Base-by-base conservation (phyloP, 257 asterid species). In the Gentiana straminea region DNA sequence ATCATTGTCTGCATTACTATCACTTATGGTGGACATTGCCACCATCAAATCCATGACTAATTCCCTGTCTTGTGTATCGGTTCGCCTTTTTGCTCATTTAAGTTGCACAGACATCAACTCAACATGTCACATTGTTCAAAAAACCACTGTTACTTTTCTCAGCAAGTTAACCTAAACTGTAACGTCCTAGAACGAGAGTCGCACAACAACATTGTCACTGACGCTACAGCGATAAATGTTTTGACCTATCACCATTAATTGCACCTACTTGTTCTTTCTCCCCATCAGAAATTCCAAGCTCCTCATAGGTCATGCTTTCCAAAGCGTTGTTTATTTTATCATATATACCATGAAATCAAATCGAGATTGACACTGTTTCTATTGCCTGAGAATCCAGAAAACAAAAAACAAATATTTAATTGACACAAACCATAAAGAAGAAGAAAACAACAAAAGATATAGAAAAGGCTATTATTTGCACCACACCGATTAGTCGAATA, bases 1-100 rank as follows among this genome's bases (percentile, higher is more conserved):
- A 33, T n/a, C n/a, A 34, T 57, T 70, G 51, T 87, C 87, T 3
- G 84, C 95, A 56, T 81, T 86, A 37, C 95, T 65, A 7, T 83
- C 95, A n/a, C n/a, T n/a, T n/a, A n/a, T n/a, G n/a, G n/a, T n/a
- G n/a, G n/a, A n/a, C n/a, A n/a, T n/a, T n/a, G 74, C 88, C 50
- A 84, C 94, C 95, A 91, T 86, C 70, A 87, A 60, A 70, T 87
- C 98, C 95, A 91, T 87, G 1, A 86, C 68, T 1, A 91, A 84
- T 64, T 91, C 98, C 86, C 87, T 91, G 70, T 91, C 98, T 64
- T 87, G 96, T 0, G 88, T 76, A 41, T 84, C 93, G 0, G 76
- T 75, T 70, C 95, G 59, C 65, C 63, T 75, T 49, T 76, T 84
- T 33, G 95, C 81, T 66, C 94, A 64, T 56, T 58, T 79, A 13